phyloP scores from a whole-genome alignment of 495 filamentous ascomycete species.

The Penicillium parvum region DNA sequence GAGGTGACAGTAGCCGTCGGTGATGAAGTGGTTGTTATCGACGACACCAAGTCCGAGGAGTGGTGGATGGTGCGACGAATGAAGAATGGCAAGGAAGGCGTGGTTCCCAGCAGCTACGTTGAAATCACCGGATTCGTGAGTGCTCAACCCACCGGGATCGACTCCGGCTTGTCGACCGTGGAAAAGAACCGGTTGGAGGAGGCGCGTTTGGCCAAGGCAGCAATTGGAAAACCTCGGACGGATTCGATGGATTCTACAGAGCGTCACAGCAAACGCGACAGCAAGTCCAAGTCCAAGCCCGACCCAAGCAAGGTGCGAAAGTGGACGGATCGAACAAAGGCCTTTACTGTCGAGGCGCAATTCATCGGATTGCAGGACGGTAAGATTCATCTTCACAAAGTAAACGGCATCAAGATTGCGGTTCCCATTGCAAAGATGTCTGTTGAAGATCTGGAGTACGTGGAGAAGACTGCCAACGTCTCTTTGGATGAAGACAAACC shows the following conservation, averaged over 20 bases:
- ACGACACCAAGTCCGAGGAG: constrained; percentile 89
- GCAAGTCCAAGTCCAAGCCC: constrained; percentile 66
- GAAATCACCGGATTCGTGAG: constrained; percentile 68
- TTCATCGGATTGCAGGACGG: constrained; percentile 87
- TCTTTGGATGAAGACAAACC: constrained; percentile 97
- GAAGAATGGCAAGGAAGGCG: constrained; percentile 91
- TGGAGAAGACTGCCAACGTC: constrained; percentile 77
- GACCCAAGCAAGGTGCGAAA: constrained; percentile 78
- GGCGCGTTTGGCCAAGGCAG: constrained; percentile 70
- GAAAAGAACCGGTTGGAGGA: constrained; percentile 85
- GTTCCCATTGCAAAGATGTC: constrained; percentile 96
- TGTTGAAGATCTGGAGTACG: constrained; percentile 87
- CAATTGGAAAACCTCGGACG: constrained; percentile 55
- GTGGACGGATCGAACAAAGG: constrained; percentile 92
- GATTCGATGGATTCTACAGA: constrained; percentile 58
- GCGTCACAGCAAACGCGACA: constrained; percentile 60
- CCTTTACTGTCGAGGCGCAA: constrained; percentile 96
- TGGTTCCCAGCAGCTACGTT: constrained; percentile 96
- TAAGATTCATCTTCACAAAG: constrained; percentile 97
- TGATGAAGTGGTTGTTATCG: constrained; percentile 87
- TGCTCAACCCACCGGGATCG: constrained; percentile 48
- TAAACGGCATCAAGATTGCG: constrained; percentile 96
- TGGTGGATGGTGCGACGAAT: constrained; percentile 95
- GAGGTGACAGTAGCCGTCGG: constrained; percentile 88
- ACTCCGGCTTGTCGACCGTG: constrained; percentile 65